Conservation (phyloP, 768 basidiomycete species). For the Mycena haematopus region DNA sequence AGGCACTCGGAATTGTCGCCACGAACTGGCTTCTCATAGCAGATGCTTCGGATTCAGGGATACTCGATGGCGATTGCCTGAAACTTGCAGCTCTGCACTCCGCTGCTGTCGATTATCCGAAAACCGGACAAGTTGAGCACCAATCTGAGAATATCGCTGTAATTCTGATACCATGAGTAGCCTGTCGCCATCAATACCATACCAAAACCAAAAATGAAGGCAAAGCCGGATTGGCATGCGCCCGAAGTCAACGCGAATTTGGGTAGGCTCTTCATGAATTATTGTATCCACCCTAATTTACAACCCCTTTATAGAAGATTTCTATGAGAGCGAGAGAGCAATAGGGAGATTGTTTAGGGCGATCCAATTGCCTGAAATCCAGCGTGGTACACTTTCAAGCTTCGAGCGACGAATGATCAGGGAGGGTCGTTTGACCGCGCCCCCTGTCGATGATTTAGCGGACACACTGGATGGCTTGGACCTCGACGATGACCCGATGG, state of each 20-base stretch:
- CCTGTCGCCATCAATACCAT: slow-evolving; percentile 48
- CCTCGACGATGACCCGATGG: slow-evolving; percentile 31
- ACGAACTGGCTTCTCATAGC: slow-evolving; percentile 71
- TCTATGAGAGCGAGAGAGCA: slow-evolving; percentile 59
- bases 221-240: slow-evolving; percentile 69
- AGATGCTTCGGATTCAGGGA: slow-evolving; percentile 54
- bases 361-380: slow-evolving; percentile 55
- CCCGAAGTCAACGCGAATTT: slow-evolving; percentile 56
- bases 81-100: slow-evolving; percentile 63
- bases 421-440: slow-evolving; percentile 22
- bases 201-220: slow-evolving; percentile 46
- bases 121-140: slow-evolving; percentile 47
- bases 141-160: not conserved
- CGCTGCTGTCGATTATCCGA: slow-evolving; percentile 72
- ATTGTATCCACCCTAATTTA: not conserved
- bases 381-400: slow-evolving; percentile 17
- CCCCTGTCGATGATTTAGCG: slow-evolving; percentile 33
- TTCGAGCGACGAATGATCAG: slow-evolving; percentile 30
- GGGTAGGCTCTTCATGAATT: not conserved
- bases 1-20: slow-evolving; percentile 60
- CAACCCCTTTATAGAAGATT: slow-evolving; percentile 35
- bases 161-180: not conserved
- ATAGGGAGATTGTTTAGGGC: slow-evolving; percentile 69
- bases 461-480: slow-evolving; percentile 30
- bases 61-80: slow-evolving; percentile 59